Conservation (phyloP, 345 rosid genomes). For the Microcos paniculata region DNA sequence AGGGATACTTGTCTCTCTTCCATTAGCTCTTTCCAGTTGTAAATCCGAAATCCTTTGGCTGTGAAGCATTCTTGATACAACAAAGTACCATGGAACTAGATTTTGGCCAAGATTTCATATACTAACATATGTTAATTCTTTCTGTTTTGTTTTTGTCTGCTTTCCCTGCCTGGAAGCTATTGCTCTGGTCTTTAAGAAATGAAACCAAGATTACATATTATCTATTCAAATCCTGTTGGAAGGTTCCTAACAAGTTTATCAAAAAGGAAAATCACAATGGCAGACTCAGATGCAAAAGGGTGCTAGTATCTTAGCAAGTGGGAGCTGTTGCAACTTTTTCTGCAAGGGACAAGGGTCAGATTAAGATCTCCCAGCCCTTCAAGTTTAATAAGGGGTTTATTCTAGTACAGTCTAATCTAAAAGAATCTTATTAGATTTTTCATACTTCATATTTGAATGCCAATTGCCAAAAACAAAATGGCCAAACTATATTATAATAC, state of each 20-base stretch:
- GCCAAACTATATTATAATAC: neutral
- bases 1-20: neutral
- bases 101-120: neutral
- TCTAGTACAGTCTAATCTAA: neutral
- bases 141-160: neutral
- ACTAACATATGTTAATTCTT: neutral
- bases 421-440: slow-evolving; percentile 10
- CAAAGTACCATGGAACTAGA: neutral
- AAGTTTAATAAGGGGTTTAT: slow-evolving; percentile 6
- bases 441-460: neutral
- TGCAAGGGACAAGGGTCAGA: slow-evolving; percentile 13
- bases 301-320: neutral
- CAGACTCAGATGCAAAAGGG: neutral
- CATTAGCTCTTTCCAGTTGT: neutral
- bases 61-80: neutral
- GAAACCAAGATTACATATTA: neutral
- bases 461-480: neutral
- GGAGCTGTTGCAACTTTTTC: neutral
- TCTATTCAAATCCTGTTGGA: neutral
- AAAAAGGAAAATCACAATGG: neutral
- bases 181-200: neutral
- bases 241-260: neutral
- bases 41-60: neutral
- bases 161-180: neutral
- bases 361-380: slow-evolving; percentile 20